These are phyloP conservation scores for Silene coronaria DNA, from an alignment of 179 eudicot species.

Conservation along the genomic window DNA sequence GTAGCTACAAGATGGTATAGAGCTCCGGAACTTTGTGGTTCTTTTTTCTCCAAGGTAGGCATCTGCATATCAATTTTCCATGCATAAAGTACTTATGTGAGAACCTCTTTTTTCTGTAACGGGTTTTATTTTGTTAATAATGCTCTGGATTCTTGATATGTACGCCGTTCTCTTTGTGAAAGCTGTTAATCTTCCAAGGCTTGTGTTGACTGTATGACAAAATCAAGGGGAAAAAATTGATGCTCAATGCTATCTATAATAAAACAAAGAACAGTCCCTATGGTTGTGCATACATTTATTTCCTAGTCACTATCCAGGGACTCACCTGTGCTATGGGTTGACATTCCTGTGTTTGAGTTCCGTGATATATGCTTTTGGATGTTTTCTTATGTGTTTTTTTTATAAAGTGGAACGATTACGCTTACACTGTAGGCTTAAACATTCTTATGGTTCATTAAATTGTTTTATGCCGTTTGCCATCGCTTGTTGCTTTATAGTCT, in stretches of 20 bases:
- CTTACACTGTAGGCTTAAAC: too few species aligned
- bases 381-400: too few species aligned
- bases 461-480: too few species aligned
- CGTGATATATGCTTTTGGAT: too few species aligned
- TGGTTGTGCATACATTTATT: not conserved
- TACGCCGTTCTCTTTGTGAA: not conserved
- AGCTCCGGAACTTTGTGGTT: constrained; percentile 96
- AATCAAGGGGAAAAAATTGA: not conserved
- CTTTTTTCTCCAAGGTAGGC: constrained; percentile 56
- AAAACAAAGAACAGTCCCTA: not conserved
- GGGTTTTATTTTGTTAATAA: not conserved
- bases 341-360: too few species aligned
- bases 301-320: not conserved
- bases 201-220: not conserved
- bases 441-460: too few species aligned
- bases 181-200: not conserved
- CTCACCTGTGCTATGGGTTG: too few species aligned
- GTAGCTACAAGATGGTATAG: constrained; percentile 96
- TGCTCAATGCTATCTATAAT: not conserved
- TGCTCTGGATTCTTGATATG: not conserved
- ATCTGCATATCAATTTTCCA: not conserved
- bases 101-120: not conserved
- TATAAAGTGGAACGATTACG: too few species aligned
- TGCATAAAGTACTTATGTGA: not conserved
- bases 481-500: too few species aligned